These are phyloP conservation scores for Talaromyces albobiverticillius DNA, from an alignment of 2,329 filamentous ascomycete genomes.

Conservation along the genomic window DNA sequence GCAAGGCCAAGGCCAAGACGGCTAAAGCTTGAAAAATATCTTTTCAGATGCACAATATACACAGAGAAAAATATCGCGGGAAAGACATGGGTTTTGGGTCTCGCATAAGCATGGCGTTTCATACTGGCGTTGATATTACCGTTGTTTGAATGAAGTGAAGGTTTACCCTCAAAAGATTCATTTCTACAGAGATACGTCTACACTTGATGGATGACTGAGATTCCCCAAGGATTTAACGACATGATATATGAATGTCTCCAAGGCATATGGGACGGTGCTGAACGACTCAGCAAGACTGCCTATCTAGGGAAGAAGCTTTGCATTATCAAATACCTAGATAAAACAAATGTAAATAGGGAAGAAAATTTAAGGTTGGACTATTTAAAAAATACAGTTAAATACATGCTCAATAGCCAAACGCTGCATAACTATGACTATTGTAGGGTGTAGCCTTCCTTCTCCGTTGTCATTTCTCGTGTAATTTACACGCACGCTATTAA, in stretches of 20 bases:
- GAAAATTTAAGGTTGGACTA: neutral
- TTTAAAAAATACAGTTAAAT: neutral
- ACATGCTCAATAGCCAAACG: neutral
- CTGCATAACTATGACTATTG: neutral
- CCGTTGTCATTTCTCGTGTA: neutral
- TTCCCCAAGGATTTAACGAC: too few relatives aligned
- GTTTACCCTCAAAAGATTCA: neutral
- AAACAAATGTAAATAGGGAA: too few relatives aligned
- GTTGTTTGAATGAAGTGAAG: neutral
- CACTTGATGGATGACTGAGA: too few relatives aligned
- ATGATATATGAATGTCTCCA: too few relatives aligned
- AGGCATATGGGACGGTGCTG: too few relatives aligned
- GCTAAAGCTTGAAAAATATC: slow-evolving; percentile 26
- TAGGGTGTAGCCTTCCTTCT: too few relatives aligned
- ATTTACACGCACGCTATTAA: slow-evolving; percentile 5
- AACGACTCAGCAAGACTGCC: too few relatives aligned
- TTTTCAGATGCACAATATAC: neutral
- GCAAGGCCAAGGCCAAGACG: slow-evolving; percentile 64
- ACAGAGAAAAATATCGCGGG: neutral
- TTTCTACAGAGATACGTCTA: neutral
- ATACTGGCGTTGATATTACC: neutral
- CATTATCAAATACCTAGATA: too few relatives aligned
- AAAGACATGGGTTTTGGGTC: neutral
- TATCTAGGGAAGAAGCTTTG: too few relatives aligned
- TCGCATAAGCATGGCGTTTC: slow-evolving; percentile 9